Conservation (phyloP, 805 yeast species). For the Ogataea parapolymorpha region DNA sequence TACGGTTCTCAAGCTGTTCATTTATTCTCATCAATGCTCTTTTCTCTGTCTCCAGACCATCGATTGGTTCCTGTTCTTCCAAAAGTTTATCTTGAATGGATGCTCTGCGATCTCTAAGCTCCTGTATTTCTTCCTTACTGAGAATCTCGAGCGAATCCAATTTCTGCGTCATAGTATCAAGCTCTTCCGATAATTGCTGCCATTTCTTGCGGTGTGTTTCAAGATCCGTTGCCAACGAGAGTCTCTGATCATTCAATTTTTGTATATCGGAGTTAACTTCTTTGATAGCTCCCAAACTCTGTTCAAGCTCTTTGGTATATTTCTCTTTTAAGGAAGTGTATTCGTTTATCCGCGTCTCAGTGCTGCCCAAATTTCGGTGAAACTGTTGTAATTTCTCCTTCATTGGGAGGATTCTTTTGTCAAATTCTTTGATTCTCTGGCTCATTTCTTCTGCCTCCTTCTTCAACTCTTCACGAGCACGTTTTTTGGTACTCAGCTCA, state of each 20-base stretch:
- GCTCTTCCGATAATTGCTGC: conserved; percentile 26
- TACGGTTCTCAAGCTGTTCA: conserved; percentile 17
- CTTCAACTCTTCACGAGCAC: conserved; percentile 31
- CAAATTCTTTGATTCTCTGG: conserved; percentile 22
- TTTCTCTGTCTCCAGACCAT: conserved; percentile 15
- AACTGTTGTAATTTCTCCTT: conserved; percentile 15
- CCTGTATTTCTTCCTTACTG: conserved; percentile 20
- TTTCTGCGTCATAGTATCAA: conserved; percentile 8
- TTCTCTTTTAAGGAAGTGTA: conserved; percentile 9
- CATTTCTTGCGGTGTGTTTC: conserved; percentile 36
- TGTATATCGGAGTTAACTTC: conserved; percentile 26
- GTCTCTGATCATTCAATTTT: conserved; percentile 32
- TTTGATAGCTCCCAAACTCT: conserved; percentile 11
- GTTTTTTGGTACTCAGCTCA: conserved; percentile 34
- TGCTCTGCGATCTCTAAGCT: conserved; percentile 25
- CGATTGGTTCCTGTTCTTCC: conserved; percentile 19
- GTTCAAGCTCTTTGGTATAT: conserved; percentile 4
- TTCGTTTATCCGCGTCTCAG: conserved; percentile 14
- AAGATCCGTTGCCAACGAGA: conserved; percentile 34
- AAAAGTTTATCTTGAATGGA: conserved; percentile 22
- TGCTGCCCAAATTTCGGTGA: conserved; percentile 18
- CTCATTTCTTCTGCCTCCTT: conserved; percentile 25
- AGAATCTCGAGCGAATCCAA: conserved; percentile 13
- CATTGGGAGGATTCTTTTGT: conserved; percentile 22
- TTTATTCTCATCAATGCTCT: conserved; percentile 10